Conservation (phyloP, 345 rosid genomes). For the Aquilaria sinensis region DNA sequence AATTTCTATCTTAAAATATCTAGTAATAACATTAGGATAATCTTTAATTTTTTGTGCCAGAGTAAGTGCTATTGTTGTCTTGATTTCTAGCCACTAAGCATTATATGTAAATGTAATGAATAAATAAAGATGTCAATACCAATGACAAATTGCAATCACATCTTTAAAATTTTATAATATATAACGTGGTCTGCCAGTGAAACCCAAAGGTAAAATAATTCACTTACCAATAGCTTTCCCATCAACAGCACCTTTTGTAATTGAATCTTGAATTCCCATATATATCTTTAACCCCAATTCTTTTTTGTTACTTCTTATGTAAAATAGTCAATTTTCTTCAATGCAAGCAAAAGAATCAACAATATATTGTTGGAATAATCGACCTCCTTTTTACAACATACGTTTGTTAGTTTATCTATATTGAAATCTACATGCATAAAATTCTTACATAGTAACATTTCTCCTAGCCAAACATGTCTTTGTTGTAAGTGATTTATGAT, state of each 20-base stretch:
- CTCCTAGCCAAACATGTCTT: not conserved
- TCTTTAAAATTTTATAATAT: no score
- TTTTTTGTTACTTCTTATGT: not conserved
- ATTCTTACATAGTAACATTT: not conserved
- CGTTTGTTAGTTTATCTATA: not conserved
- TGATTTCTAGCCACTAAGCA: no score
- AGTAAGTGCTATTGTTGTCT: no score
- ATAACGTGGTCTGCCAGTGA: no score
- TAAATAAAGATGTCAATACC: no score
- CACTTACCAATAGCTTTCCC: not conserved
- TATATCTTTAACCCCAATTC: not conserved
- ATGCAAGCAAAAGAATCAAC: not conserved
- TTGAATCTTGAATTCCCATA: not conserved
- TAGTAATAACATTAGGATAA: no score
- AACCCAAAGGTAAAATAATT: not conserved
- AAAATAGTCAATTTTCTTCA: not conserved
- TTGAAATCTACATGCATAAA: not conserved
- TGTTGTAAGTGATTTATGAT: not conserved
- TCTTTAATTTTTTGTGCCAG: no score
- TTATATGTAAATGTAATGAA: no score
- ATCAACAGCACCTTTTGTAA: not conserved
- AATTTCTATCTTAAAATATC: no score
- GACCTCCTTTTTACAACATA: not conserved
- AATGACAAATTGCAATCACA: no score
- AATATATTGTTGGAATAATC: constrained; percentile 1